These are phyloP conservation scores for Diplogelasinospora grovesii DNA, from an alignment of 495 filamentous ascomycete species.

Conservation along the genomic window DNA sequence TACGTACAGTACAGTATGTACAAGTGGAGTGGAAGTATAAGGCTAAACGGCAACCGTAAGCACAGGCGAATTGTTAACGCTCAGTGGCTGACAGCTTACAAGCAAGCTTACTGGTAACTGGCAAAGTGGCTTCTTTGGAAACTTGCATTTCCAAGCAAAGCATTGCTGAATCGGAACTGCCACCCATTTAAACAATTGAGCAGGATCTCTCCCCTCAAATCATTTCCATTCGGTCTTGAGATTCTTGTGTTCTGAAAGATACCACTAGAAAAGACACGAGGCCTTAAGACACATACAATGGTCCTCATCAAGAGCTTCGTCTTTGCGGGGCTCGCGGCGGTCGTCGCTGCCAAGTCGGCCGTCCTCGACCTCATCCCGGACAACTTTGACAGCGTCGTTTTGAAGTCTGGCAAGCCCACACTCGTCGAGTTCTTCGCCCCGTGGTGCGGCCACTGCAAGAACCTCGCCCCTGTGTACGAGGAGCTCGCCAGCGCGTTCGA, in stretches of 20 bases:
- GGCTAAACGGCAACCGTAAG: too few relatives aligned
- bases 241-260: not conserved
- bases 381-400: slow-evolving; percentile 86
- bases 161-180: not conserved
- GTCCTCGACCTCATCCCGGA: slow-evolving; percentile 80
- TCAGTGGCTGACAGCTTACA: too few relatives aligned
- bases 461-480: slow-evolving; percentile 87
- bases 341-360: slow-evolving; percentile 47
- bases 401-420: slow-evolving; percentile 88
- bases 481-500: slow-evolving; percentile 74
- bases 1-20: too few relatives aligned
- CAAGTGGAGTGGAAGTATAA: too few relatives aligned
- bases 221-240: not conserved
- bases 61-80: too few relatives aligned
- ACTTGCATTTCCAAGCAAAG: slow-evolving; percentile 25
- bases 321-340: slow-evolving; percentile 38
- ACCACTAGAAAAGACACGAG: not conserved
- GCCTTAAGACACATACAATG: slow-evolving; percentile 34
- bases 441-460: slow-evolving; percentile 99
- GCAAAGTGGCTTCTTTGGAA: slow-evolving; percentile 32
- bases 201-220: slow-evolving; percentile 5
- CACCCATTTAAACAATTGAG: slow-evolving; percentile 4
- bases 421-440: slow-evolving; percentile 98
- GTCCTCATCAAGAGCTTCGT: slow-evolving; percentile 50
- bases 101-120: too few relatives aligned